Conservation (phyloP, 2,329 filamentous ascomycete species). For the Lecanicillium sp. region DNA sequence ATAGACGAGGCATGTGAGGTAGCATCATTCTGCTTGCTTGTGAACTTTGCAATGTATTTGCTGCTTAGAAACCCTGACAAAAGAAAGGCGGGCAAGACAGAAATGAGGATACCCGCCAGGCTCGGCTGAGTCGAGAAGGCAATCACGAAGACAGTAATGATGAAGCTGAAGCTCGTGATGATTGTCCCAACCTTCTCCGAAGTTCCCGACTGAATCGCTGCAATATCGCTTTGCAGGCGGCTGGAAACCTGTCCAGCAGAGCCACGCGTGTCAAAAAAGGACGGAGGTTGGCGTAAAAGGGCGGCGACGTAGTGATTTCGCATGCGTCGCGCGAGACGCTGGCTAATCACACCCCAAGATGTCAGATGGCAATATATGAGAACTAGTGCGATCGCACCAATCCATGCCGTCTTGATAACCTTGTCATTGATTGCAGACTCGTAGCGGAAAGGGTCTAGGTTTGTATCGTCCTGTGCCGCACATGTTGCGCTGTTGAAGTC, state of each 20-base stretch:
- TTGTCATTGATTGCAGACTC: slow-evolving; percentile 35
- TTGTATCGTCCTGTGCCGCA: slow-evolving; percentile 18
- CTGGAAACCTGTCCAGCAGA: slow-evolving; percentile 48
- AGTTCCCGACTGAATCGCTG: slow-evolving; percentile 51
- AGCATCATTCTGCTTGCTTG: slow-evolving; percentile 33
- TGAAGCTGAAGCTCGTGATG: slow-evolving; percentile 49
- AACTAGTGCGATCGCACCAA: slow-evolving; percentile 50
- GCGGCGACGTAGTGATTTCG: slow-evolving; percentile 47
- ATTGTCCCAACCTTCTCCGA: slow-evolving; percentile 56
- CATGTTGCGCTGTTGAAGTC: slow-evolving; percentile 44
- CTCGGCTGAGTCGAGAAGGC: slow-evolving; percentile 50
- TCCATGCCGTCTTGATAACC: slow-evolving; percentile 49
- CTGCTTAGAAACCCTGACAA: slow-evolving; percentile 44
- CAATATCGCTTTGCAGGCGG: slow-evolving; percentile 49
- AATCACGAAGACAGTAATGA: slow-evolving; percentile 51
- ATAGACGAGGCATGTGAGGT: slow-evolving; percentile 44
- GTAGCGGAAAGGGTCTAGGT: slow-evolving; percentile 5
- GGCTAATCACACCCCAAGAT: slow-evolving; percentile 52
- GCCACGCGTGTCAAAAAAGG: slow-evolving; percentile 50
- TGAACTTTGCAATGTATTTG: slow-evolving; percentile 38
- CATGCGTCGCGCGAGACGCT: slow-evolving; percentile 50
- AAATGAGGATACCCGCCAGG: slow-evolving; percentile 49
- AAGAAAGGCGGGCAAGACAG: slow-evolving; percentile 46
- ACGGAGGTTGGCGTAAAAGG: slow-evolving; percentile 47
- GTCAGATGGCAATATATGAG: slow-evolving; percentile 51